Percentiles rank a stretch among this genome's conserved stretches.
phyloP scores from a whole-genome alignment of 2,329 filamentous ascomycete species.

The Ophiostoma fasciatum region DNA sequence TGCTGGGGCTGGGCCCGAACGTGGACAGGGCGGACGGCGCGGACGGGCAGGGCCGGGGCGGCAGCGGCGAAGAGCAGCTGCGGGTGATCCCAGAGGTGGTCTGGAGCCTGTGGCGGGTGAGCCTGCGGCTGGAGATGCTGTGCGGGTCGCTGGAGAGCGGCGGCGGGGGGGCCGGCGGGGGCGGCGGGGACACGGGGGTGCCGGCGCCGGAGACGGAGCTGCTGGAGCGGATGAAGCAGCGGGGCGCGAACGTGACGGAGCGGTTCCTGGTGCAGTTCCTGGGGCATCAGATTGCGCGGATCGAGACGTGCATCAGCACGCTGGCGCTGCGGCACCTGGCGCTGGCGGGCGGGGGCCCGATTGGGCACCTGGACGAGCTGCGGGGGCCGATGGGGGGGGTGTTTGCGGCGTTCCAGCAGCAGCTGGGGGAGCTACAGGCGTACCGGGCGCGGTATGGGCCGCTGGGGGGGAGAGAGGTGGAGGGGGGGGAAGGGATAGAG shows the following conservation, averaged over 20 bases:
- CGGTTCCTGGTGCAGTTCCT: conserved; percentile 76
- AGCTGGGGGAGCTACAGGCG: conserved; percentile 47
- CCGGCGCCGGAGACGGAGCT: conserved; percentile 73
- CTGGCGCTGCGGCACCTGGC: conserved; percentile 68
- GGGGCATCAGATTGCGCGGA: conserved; percentile 87
- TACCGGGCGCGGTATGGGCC: conserved; percentile 42
- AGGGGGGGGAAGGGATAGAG: too few species aligned
- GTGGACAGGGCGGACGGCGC: too few species aligned
- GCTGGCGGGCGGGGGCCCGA: conserved; percentile 46
- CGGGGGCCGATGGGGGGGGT: conserved; percentile 65
- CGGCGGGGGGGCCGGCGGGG: too few species aligned
- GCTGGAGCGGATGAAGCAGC: conserved; percentile 49
- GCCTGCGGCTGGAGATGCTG: conserved; percentile 79
- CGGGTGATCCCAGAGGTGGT: conserved; percentile 46
- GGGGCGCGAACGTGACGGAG: conserved; percentile 78
- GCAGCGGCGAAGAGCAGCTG: too few species aligned
- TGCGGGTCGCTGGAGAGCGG: conserved; percentile 75
- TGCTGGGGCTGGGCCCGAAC: conserved; percentile 1
- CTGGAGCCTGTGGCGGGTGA: conserved; percentile 82
- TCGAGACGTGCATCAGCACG: conserved; percentile 80
- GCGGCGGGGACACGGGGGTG: too few species aligned
- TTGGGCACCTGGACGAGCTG: conserved; percentile 53
- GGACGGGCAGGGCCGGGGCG: too few species aligned
- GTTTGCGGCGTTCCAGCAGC: conserved; percentile 42
- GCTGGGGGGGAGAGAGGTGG: conserved; percentile 20